Conservation (phyloP, 2,329 filamentous ascomycete genomes). For the Plenodomus biglobosus region DNA sequence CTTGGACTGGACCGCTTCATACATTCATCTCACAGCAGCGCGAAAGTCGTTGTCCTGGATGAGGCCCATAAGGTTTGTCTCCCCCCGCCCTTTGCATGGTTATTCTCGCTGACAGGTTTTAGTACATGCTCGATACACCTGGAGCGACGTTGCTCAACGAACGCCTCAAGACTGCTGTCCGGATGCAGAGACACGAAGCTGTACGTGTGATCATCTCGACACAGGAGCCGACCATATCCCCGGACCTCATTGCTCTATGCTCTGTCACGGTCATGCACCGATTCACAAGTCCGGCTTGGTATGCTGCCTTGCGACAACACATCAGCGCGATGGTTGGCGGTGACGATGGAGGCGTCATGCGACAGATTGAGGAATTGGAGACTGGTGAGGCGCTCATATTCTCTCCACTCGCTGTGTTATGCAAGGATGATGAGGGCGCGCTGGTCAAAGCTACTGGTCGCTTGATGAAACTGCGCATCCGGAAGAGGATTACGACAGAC, state of each 20-base stretch:
- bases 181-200: conserved; percentile 70
- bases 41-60: conserved; percentile 69
- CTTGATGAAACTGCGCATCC: conserved; percentile 27
- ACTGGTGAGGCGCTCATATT: conserved; percentile 56
- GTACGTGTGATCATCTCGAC: conserved; percentile 71
- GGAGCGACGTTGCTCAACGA: conserved; percentile 63
- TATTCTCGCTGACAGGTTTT: conserved; percentile 4
- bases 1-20: conserved; percentile 69
- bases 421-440: conserved; percentile 10
- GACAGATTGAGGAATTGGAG: conserved; percentile 51
- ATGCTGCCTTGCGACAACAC: conserved; percentile 49
- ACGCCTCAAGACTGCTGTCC: conserved; percentile 63
- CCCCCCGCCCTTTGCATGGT: neutral
- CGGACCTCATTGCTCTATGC: conserved; percentile 69
- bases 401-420: conserved; percentile 50
- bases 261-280: conserved; percentile 72
- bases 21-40: conserved; percentile 41
- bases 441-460: conserved; percentile 17
- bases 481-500: conserved; percentile 18
- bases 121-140: conserved; percentile 62
- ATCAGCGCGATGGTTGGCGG: conserved; percentile 46
- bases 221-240: conserved; percentile 73
- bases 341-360: conserved; percentile 41
- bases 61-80: conserved; percentile 70
- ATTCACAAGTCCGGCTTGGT: conserved; percentile 69